Percentiles rank a stretch among this genome's conserved stretches.
Evolutionary conservation across 2,329 filamentous ascomycete species (phyloP).

Genomic region (Phyllosticta citrichinensis): DNA sequence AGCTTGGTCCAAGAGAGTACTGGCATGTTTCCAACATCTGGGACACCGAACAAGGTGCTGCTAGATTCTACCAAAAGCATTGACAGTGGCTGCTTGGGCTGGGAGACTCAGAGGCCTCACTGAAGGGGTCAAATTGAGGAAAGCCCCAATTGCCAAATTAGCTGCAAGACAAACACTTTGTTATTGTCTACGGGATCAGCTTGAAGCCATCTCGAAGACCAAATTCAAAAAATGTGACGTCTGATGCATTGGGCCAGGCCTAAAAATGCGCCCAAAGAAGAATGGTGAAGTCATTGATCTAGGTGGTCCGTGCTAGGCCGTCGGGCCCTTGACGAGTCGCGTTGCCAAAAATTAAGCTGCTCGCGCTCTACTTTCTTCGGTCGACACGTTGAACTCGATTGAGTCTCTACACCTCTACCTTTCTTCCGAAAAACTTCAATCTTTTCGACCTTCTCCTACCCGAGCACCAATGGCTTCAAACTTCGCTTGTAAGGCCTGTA

Average conservation of each 20-base stretch:
- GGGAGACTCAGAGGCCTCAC: too few species aligned
- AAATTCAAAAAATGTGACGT: neutral
- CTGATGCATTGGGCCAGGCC: neutral
- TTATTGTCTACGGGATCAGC: too few species aligned
- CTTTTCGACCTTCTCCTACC: neutral
- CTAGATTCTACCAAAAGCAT: too few species aligned
- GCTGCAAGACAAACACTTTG: too few species aligned
- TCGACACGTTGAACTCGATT: too few species aligned
- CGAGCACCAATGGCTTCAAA: slow-evolving; percentile 23
- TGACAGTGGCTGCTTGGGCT: too few species aligned
- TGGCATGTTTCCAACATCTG: too few species aligned
- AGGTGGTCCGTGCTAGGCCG: slow-evolving; percentile 16
- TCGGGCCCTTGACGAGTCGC: slow-evolving; percentile 20
- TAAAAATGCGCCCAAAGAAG: neutral
- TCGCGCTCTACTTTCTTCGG: neutral
- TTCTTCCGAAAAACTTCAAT: neutral
- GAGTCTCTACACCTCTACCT: slow-evolving; percentile 3
- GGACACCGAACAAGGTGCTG: too few species aligned
- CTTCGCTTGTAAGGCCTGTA: slow-evolving; percentile 28
- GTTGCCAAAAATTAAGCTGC: slow-evolving; percentile 11
- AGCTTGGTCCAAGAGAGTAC: too few species aligned
- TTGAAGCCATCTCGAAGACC: too few species aligned
- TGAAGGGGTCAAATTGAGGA: too few species aligned
- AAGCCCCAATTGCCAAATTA: too few species aligned
- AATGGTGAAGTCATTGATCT: slow-evolving; percentile 25